Evolutionary conservation across 1,284 basidiomycete genomes (phyloP).

Genomic region (Puccinia brachypodii): DNA sequence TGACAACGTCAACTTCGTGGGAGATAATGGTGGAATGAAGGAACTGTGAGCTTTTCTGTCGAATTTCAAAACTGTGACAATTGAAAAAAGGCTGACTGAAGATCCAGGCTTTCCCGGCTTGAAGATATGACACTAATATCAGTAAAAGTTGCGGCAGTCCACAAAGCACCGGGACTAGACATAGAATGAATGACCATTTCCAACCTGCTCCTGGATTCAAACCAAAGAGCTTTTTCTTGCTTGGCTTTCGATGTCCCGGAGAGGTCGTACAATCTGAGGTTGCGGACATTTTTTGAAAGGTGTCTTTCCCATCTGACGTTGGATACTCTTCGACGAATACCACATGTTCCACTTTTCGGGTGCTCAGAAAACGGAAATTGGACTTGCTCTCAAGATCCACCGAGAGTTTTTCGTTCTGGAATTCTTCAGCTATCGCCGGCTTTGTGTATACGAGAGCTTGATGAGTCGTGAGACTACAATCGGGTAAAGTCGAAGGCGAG

Average conservation of each 20-base stretch:
- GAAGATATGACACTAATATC: neutral
- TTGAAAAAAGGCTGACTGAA: neutral
- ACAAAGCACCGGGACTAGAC: conserved; percentile 18
- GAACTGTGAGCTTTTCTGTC: neutral
- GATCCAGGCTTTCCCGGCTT: neutral
- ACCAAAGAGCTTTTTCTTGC: neutral
- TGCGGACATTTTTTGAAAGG: neutral
- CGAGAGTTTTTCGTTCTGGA: neutral
- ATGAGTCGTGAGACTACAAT: neutral
- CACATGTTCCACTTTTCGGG: neutral
- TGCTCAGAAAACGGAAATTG: neutral
- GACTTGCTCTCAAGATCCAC: neutral
- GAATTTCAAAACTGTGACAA: neutral
- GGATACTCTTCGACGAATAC: neutral
- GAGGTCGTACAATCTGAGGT: neutral
- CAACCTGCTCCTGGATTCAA: neutral
- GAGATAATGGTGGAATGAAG: neutral
- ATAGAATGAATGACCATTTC: conserved; percentile 16
- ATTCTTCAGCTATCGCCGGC: neutral
- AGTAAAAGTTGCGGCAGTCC: conserved; percentile 12
- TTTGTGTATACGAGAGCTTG: neutral
- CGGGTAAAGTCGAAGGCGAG: neutral
- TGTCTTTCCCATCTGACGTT: neutral
- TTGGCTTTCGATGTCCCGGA: neutral
- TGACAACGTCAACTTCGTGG: neutral